A percentile compares a stretch with the other conserved stretches of the same genome.
These are phyloP conservation scores for Chaetothyriales sp. DNA, from an alignment of 2,329 filamentous ascomycete species.

Conservation along the genomic window DNA sequence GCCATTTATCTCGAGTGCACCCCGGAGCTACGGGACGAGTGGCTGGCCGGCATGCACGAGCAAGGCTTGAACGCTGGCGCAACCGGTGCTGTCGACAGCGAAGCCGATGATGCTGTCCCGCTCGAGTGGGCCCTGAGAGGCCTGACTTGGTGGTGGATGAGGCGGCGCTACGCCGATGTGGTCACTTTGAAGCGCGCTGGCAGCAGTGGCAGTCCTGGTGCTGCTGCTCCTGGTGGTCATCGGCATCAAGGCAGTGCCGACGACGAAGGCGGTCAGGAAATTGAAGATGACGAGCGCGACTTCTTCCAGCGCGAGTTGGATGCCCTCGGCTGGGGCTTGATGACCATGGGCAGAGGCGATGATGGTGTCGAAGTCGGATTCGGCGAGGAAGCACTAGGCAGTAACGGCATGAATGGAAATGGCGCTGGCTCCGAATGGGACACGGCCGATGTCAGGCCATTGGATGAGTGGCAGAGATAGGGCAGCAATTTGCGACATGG, in stretches of 20 bases:
- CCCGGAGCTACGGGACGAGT: conserved; percentile 79
- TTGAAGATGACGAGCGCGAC: conserved; percentile 59
- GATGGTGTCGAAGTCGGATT: conserved; percentile 16
- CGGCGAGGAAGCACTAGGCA: conserved; percentile 15
- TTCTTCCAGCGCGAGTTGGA: conserved; percentile 69
- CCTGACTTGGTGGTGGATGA: conserved; percentile 88
- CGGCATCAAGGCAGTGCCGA: not conserved
- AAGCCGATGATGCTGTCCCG: conserved; percentile 83
- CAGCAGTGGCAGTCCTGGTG: not conserved
- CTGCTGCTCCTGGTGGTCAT: not conserved
- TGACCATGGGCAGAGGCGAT: conserved; percentile 16
- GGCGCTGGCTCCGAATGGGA: not conserved
- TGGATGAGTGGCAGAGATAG: not conserved
- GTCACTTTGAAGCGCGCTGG: conserved; percentile 41
- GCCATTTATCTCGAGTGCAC: conserved; percentile 89
- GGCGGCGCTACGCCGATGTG: conserved; percentile 65
- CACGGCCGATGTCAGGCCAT: not conserved
- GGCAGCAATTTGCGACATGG: not conserved
- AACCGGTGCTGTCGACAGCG: conserved; percentile 68
- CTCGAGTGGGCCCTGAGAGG: conserved; percentile 81
- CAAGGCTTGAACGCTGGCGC: conserved; percentile 30
- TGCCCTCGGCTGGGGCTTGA: conserved; percentile 45
- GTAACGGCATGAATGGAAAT: not conserved
- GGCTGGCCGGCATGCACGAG: conserved; percentile 20
- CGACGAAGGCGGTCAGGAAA: conserved; percentile 32